phyloP scores from a whole-genome alignment of 208 protist genomes.

The Trypanosoma lewisi region DNA sequence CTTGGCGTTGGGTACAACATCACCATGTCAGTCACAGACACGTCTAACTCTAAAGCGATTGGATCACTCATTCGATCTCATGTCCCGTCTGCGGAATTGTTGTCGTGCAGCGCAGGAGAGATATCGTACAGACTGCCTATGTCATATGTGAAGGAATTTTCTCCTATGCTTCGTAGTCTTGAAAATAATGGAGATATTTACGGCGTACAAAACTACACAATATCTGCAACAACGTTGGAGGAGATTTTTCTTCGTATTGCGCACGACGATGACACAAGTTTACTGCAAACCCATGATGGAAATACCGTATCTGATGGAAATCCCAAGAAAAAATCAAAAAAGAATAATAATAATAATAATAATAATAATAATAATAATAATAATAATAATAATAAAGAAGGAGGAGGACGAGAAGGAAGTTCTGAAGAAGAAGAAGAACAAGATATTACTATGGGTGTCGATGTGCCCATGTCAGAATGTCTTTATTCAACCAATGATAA shows the following conservation, averaged over 20 bases:
- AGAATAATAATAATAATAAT: no score
- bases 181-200: conserved; percentile 19
- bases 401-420: no score
- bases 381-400: no score
- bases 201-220: conserved; percentile 46
- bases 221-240: conserved; percentile 74
- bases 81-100: conserved; percentile 33
- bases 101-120: conserved; percentile 39
- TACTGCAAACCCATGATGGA: not conserved
- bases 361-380: no score
- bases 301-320: no score
- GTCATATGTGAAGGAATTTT: conserved; percentile 35
- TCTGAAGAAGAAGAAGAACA: no score
- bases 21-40: conserved; percentile 30
- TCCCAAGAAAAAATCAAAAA: no score
- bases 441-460: no score
- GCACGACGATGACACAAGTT: conserved; percentile 30
- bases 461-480: no score
- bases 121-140: conserved; percentile 55
- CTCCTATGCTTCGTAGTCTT: conserved; percentile 38
- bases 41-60: conserved; percentile 24
- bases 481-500: not conserved
- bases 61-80: conserved; percentile 23
- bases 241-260: conserved; percentile 71
- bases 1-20: conserved; percentile 68